phyloP scores from a whole-genome alignment of 495 filamentous ascomycete species.

The Cercophora sp. region DNA sequence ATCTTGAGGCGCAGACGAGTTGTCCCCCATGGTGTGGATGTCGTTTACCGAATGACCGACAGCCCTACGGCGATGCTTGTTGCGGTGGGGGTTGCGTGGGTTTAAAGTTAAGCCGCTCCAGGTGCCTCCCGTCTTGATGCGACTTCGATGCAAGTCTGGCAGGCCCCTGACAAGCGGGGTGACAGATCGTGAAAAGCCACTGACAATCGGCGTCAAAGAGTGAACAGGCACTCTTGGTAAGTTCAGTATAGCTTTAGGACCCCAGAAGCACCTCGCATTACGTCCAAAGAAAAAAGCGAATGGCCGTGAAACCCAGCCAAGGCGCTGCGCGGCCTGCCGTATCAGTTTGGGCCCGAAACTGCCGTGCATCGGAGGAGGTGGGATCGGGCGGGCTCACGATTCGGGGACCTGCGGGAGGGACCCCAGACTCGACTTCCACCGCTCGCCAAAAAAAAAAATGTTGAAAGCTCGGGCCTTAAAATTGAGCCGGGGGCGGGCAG shows the following conservation, averaged over 20 bases:
- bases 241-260: too few species aligned
- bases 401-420: background rate
- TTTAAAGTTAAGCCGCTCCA: background rate
- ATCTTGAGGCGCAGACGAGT: conserved; percentile 25
- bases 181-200: too few species aligned
- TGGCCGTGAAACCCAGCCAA: too few species aligned
- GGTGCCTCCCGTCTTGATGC: background rate
- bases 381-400: background rate
- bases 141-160: background rate
- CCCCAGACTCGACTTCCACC: too few species aligned
- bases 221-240: too few species aligned
- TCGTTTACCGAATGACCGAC: conserved; percentile 1
- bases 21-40: conserved; percentile 25
- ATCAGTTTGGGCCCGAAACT: too few species aligned
- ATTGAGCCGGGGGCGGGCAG: conserved; percentile 8
- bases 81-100: background rate
- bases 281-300: too few species aligned
- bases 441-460: too few species aligned
- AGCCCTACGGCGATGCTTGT: background rate
- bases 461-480: conserved; percentile 9
- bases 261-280: too few species aligned
- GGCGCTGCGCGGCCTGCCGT: too few species aligned
- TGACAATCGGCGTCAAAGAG: too few species aligned
- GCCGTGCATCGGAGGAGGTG: conserved; percentile 6
- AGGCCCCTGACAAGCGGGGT: too few species aligned